Base-by-base conservation (phyloP, 805 yeast genomes). In the Spathaspora sp. region DNA sequence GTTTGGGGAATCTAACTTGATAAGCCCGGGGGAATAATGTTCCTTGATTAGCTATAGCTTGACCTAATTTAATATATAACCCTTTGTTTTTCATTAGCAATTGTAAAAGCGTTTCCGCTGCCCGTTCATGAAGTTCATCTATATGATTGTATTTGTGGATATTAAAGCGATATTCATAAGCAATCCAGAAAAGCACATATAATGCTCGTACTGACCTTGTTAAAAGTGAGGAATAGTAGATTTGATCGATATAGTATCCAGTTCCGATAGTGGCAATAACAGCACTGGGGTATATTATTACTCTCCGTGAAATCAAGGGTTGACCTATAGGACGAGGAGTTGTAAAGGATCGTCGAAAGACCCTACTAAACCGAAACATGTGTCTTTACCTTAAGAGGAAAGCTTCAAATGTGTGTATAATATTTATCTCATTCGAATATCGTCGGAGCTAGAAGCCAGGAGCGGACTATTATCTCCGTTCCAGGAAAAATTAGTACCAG, bases 21-120 rank as follows among this genome's bases (percentile, higher is more conserved):
- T 72, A 86, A 18, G 82, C 85, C 35, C 71, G 65, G 2, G 96
- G 96, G 56, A 87, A 80, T 59, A 85, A 72, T 26, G 77, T 68
- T 0, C 89, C 83, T 63, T 88, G 94, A 60, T 87, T 82, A 2
- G 94, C 93, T 45, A 87, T 76, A 48, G 88, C 85, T 72, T 87
- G 94, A 20, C 94, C 96, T 57, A 86, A 66, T 63, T 87, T 87
- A 63, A 88, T 83, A 61, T 86, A 88, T 17, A 88, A 72, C 1
- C 78, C 78, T 55, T 69, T 72, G 54, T 73, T 72, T 8, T 53
- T 49, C 54, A 60, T 58, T 26, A 73, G 50, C 58, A 72, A 55
- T 32, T 65, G 50, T 16, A 69, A 57, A 14, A 72, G 56, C 42
- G 52, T 52, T 45, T 67, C 76, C 4, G 93, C 81, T 38, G 81